These are phyloP conservation scores for Kernera saxatilis DNA, from an alignment of 345 rosid species.

Conservation along the genomic window DNA sequence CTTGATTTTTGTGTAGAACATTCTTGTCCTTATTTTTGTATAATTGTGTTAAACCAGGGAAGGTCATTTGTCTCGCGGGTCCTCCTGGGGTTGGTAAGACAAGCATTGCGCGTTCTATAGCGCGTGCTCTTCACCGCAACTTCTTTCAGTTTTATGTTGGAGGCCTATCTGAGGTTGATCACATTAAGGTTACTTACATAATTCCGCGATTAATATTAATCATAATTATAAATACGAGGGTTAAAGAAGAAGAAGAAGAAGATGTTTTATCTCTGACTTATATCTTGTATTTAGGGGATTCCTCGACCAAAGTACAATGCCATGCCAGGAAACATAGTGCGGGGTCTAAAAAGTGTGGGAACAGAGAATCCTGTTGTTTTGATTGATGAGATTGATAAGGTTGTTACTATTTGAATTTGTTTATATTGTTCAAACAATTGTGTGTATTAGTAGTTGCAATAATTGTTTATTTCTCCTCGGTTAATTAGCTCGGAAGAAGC, in stretches of 20 bases:
- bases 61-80: constrained; percentile 86
- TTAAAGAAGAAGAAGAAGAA: too few species aligned
- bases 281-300: constrained; percentile 79
- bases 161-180: constrained; percentile 82
- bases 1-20: too few species aligned
- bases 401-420: constrained; percentile 13
- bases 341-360: constrained; percentile 84
- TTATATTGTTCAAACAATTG: too few species aligned
- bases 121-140: constrained; percentile 79
- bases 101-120: constrained; percentile 91
- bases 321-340: constrained; percentile 95
- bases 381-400: constrained; percentile 97
- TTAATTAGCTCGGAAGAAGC: too few species aligned
- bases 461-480: too few species aligned
- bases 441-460: too few species aligned
- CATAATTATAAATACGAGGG: too few species aligned
- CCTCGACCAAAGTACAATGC: constrained; percentile 76
- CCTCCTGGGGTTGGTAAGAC: constrained; percentile 98
- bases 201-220: too few species aligned
- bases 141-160: constrained; percentile 91
- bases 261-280: too few species aligned
- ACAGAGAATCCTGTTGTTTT: constrained; percentile 88
- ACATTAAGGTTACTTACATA: too few species aligned
- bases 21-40: neutral
- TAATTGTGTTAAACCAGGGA: constrained; percentile 48